Conservation (phyloP, 257 asterid genomes). For the Henckelia pumila region DNA sequence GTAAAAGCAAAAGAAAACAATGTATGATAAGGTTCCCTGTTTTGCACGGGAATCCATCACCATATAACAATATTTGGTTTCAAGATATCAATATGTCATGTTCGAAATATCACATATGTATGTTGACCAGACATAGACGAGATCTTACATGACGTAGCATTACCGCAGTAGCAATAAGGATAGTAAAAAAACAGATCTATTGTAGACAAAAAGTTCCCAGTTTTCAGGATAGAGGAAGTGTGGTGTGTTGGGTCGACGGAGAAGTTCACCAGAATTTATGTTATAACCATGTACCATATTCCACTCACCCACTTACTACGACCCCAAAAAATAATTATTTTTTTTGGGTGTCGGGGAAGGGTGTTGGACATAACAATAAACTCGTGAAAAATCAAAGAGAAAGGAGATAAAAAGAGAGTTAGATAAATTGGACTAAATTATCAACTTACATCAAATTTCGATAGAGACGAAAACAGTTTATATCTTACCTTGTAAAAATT, state of each 20-base stretch:
- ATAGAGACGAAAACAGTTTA: neutral
- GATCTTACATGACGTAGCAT: neutral
- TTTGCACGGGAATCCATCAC: conserved; percentile 18
- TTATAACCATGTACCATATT: neutral
- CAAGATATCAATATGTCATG: conserved; percentile 4
- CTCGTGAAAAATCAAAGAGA: neutral
- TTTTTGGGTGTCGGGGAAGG: too few relatives aligned
- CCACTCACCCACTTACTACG: neutral
- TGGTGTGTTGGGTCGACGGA: neutral
- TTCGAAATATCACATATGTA: neutral
- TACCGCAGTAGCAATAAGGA: conserved; percentile 14
- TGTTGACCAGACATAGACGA: neutral
- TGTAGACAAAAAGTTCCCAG: neutral
- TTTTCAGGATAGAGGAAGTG: conserved; percentile 6
- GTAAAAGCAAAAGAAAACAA: conserved; percentile 5
- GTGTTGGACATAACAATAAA: neutral
- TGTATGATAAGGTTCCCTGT: neutral
- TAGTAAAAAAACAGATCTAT: neutral
- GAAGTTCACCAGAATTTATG: neutral
- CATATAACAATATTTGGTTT: conserved; percentile 2
- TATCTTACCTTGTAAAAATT: neutral
- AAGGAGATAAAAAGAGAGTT: neutral
- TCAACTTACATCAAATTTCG: neutral
- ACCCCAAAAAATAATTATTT: neutral
- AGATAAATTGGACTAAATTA: neutral